Conservation (phyloP, 2,329 filamentous ascomycete species). For the Tolypocladium pustulatum region DNA sequence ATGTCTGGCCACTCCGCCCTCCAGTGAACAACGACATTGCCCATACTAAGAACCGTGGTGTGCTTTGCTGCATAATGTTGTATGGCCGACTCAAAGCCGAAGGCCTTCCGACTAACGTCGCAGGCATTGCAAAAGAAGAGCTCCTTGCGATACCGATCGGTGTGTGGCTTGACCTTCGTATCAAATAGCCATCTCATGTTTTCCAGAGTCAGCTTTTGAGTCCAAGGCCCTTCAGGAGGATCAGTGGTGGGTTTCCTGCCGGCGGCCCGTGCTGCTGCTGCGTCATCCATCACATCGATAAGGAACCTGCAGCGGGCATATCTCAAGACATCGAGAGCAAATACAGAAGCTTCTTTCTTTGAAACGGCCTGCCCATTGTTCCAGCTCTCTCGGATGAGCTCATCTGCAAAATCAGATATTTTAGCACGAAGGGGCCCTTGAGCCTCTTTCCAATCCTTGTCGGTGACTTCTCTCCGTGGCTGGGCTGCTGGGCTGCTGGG, state of each 20-base stretch:
- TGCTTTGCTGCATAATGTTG: slow-evolving; percentile 82
- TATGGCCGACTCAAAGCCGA: slow-evolving; percentile 67
- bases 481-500: background rate
- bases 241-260: slow-evolving; percentile 35
- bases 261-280: slow-evolving; percentile 32
- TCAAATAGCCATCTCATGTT: slow-evolving; percentile 85
- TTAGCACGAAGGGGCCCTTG: slow-evolving; percentile 57
- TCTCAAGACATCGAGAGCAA: slow-evolving; percentile 63
- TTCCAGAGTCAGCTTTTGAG: slow-evolving; percentile 59
- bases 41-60: slow-evolving; percentile 56
- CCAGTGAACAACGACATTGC: slow-evolving; percentile 68
- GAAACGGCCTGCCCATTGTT: slow-evolving; percentile 50
- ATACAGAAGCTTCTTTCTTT: slow-evolving; percentile 52
- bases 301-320: slow-evolving; percentile 59
- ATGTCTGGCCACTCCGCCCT: slow-evolving; percentile 68
- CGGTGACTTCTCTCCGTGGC: slow-evolving; percentile 37
- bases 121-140: slow-evolving; percentile 68
- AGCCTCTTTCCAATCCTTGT: slow-evolving; percentile 60
- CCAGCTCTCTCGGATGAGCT: slow-evolving; percentile 58
- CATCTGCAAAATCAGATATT: slow-evolving; percentile 57
- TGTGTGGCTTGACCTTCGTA: slow-evolving; percentile 60
- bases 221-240: slow-evolving; percentile 41
- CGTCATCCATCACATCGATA: slow-evolving; percentile 43
- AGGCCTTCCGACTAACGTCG: slow-evolving; percentile 53
- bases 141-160: slow-evolving; percentile 56